Evolutionary conservation across 2,329 filamentous ascomycete genomes (phyloP).

Genomic region (Colletotrichum brevisporum): DNA sequence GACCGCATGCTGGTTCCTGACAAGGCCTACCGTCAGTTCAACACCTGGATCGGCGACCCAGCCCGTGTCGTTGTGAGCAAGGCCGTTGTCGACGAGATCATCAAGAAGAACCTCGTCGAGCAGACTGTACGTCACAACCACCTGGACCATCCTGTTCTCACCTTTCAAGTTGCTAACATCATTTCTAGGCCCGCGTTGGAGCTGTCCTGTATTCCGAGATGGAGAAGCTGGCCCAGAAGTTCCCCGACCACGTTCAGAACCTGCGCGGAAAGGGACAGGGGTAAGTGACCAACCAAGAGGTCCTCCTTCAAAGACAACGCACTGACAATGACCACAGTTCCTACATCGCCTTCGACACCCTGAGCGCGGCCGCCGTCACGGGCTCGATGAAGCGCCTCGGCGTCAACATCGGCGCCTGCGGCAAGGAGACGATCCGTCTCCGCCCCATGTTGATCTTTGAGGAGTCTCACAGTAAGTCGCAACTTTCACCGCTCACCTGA

Average conservation of each 20-base stretch:
- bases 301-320: background rate
- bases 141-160: too few relatives aligned
- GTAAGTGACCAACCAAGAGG: conserved; percentile 35
- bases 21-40: conserved; percentile 89
- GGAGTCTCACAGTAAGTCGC: conserved; percentile 69
- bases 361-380: conserved; percentile 77
- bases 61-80: conserved; percentile 83
- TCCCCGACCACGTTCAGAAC: conserved; percentile 79
- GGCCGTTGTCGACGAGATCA: conserved; percentile 82
- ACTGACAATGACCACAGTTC: conserved; percentile 56
- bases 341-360: conserved; percentile 85
- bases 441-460: conserved; percentile 88
- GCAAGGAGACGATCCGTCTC: conserved; percentile 77
- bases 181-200: conserved; percentile 68
- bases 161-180: conserved; percentile 2
- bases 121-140: conserved; percentile 57
- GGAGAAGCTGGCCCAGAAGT: conserved; percentile 72
- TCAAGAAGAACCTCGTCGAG: conserved; percentile 76
- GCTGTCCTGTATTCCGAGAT: conserved; percentile 78
- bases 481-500: background rate
- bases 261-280: conserved; percentile 82
- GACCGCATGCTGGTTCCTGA: conserved; percentile 82
- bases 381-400: conserved; percentile 79
- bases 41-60: conserved; percentile 90
- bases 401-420: conserved; percentile 84